Percentiles rank a stretch among this genome's conserved stretches.
phyloP scores from a whole-genome alignment of 495 filamentous ascomycete genomes.

The Cryomyces minteri region DNA sequence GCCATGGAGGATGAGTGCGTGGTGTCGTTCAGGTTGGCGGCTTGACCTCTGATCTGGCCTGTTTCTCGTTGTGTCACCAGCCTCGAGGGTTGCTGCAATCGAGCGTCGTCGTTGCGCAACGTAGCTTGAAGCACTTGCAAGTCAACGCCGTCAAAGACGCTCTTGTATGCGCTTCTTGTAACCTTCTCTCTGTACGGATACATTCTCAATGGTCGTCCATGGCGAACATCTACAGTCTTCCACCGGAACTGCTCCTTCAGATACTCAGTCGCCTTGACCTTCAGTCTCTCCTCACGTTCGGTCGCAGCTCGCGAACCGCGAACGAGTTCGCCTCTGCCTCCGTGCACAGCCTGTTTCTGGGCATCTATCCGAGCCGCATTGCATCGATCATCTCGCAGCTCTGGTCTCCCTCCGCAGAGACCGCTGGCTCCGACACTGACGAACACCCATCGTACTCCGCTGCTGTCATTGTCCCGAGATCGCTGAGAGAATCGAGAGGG shows the following conservation, averaged over 20 bases:
- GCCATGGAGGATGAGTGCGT: too few species aligned
- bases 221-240: not conserved
- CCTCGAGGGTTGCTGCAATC: too few species aligned
- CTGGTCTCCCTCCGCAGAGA: not conserved
- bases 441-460: slow-evolving; percentile 4
- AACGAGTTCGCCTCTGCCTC: slow-evolving; percentile 7
- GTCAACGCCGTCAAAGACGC: too few species aligned
- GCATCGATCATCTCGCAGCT: slow-evolving; percentile 5
- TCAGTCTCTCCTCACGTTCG: slow-evolving; percentile 8
- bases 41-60: too few species aligned
- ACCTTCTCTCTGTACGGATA: too few species aligned
- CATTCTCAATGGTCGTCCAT: not conserved
- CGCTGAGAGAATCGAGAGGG: slow-evolving; percentile 1
- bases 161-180: too few species aligned
- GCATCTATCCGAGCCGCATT: slow-evolving; percentile 8
- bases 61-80: too few species aligned
- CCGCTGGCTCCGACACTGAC: not conserved
- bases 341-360: slow-evolving; percentile 11
- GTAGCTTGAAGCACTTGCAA: too few species aligned
- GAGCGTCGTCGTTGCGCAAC: too few species aligned
- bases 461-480: slow-evolving; percentile 8
- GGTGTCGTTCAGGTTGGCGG: too few species aligned
- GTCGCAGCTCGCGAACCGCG: slow-evolving; percentile 5
- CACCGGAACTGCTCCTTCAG: slow-evolving; percentile 10
- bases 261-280: slow-evolving; percentile 11